Percentiles rank a stretch among this genome's conserved stretches.
These are phyloP conservation scores for Debaryomyces coudertii DNA, from an alignment of 1,139 yeast genomes.

Conservation along the genomic window DNA sequence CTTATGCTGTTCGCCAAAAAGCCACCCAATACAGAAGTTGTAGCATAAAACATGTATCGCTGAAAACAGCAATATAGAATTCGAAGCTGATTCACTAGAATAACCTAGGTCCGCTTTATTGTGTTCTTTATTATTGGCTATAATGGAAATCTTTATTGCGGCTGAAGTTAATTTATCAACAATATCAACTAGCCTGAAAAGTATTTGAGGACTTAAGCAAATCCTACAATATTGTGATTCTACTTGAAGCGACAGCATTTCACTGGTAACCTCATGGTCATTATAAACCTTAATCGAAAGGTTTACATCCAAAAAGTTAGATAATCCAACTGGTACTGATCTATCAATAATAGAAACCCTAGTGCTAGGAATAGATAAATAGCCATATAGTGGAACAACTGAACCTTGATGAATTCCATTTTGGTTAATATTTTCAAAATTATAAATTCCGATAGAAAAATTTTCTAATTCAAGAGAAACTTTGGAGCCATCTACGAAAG, in stretches of 20 bases:
- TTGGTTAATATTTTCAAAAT: conserved; percentile 23
- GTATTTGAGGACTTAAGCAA: conserved; percentile 55
- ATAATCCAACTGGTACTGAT: conserved; percentile 42
- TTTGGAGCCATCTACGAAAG: conserved; percentile 35
- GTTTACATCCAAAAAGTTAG: conserved; percentile 50
- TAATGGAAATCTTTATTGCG: background rate
- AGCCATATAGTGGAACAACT: conserved; percentile 40
- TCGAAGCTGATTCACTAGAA: background rate
- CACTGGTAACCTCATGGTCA: conserved; percentile 25
- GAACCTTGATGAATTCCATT: conserved; percentile 10
- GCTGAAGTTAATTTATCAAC: conserved; percentile 18
- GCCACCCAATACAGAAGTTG: conserved; percentile 77
- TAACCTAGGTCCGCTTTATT: background rate
- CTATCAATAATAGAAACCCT: conserved; percentile 42
- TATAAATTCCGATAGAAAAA: conserved; percentile 23
- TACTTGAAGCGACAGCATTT: conserved; percentile 52
- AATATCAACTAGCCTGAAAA: conserved; percentile 40
- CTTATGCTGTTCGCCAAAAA: conserved; percentile 51
- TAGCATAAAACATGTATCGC: conserved; percentile 64
- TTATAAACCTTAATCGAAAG: conserved; percentile 41
- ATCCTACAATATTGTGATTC: conserved; percentile 61
- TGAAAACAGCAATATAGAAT: conserved; percentile 25
- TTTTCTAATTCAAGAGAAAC: conserved; percentile 39
- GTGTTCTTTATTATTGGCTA: background rate
- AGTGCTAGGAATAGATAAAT: conserved; percentile 43